phyloP scores from a whole-genome alignment of 1,284 basidiomycete species.

The Ceratobasidium papillatum region DNA sequence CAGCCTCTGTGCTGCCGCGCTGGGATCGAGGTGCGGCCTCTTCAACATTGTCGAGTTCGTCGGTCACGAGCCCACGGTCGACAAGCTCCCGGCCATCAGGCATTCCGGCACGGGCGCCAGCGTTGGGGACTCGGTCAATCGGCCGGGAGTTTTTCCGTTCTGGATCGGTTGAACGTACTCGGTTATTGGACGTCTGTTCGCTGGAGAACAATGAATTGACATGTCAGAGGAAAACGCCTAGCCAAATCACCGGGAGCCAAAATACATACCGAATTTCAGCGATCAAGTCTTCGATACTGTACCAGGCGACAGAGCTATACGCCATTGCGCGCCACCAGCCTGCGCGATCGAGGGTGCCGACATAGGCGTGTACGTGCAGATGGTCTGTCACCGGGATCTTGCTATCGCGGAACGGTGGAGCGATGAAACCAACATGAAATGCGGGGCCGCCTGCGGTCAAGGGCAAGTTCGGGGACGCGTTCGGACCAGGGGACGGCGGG shows the following conservation, averaged over 20 bases:
- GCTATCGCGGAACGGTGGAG: slow-evolving; percentile 73
- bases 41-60: slow-evolving; percentile 9
- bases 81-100: slow-evolving; percentile 65
- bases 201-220: slow-evolving; percentile 52
- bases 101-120: slow-evolving; percentile 69
- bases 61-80: slow-evolving; percentile 18
- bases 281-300: slow-evolving; percentile 76
- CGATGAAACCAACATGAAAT: slow-evolving; percentile 76
- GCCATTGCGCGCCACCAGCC: slow-evolving; percentile 77
- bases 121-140: slow-evolving; percentile 72
- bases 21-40: slow-evolving; percentile 22
- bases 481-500: slow-evolving; percentile 39
- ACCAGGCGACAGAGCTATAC: slow-evolving; percentile 74
- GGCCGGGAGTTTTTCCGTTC: slow-evolving; percentile 62
- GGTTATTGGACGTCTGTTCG: slow-evolving; percentile 76
- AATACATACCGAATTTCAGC: slow-evolving; percentile 74
- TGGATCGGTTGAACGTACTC: slow-evolving; percentile 70
- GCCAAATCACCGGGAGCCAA: slow-evolving; percentile 25
- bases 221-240: slow-evolving; percentile 14
- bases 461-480: slow-evolving; percentile 34
- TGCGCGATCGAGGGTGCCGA: slow-evolving; percentile 66
- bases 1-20: slow-evolving; percentile 19
- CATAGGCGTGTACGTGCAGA: slow-evolving; percentile 75
- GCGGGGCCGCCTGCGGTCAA: slow-evolving; percentile 45
- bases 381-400: slow-evolving; percentile 80